Evolutionary conservation across 495 filamentous ascomycete genomes (phyloP).

Genomic region (Trichoderma erinaceum): DNA sequence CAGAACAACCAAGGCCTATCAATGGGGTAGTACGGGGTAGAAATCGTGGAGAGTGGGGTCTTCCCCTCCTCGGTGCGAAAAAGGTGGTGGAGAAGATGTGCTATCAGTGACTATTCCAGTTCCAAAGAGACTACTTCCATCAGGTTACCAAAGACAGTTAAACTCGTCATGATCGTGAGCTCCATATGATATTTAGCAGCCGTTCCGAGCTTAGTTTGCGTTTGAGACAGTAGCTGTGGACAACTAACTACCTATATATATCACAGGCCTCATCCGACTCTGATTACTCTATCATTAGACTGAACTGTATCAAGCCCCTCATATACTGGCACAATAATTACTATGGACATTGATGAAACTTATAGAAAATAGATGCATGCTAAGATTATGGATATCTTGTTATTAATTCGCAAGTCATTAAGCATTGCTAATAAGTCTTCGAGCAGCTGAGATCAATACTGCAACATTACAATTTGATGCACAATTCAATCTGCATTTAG

Average conservation of each 20-base stretch:
- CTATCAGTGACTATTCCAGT: not conserved
- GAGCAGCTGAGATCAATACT: not conserved
- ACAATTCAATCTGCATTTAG: not conserved
- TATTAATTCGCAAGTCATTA: not conserved
- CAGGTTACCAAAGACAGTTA: not conserved
- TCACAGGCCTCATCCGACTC: not conserved
- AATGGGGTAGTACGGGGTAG: not conserved
- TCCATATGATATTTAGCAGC: constrained; percentile 6
- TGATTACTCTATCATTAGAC: not conserved
- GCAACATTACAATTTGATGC: not conserved
- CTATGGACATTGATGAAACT: not conserved
- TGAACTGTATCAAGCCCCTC: not conserved
- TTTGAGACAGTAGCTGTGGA: not conserved
- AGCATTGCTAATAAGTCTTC: not conserved
- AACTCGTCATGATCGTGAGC: not conserved
- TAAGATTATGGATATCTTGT: not conserved
- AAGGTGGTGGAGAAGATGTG: not conserved
- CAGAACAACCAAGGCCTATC: not conserved
- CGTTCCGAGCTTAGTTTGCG: not conserved
- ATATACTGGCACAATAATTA: not conserved
- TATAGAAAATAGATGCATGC: not conserved
- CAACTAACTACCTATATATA: not conserved
- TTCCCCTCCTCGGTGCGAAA: not conserved
- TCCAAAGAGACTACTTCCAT: not conserved
- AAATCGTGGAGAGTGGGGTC: not conserved